Percentiles rank a stretch among this genome's conserved stretches.
phyloP scores from a whole-genome alignment of 192 early-diverging fungal genomes.

The Mortierella claussenii region DNA sequence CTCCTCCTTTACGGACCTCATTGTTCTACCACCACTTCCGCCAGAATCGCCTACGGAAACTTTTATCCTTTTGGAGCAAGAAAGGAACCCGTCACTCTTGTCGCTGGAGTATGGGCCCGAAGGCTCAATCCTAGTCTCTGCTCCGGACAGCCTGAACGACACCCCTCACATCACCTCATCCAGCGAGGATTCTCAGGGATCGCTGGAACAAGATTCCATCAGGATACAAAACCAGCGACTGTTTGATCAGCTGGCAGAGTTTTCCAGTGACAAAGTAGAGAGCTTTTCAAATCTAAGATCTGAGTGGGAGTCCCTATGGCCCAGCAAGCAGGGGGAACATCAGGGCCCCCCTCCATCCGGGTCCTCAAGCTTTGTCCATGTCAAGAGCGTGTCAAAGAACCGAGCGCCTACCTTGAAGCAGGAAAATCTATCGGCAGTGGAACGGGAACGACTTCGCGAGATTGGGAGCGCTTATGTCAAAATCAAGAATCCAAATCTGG shows the following conservation, averaged over 20 bases:
- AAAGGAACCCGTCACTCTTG: not conserved
- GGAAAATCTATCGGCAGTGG: not conserved
- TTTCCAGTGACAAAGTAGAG: constrained; percentile 24
- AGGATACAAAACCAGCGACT: not conserved
- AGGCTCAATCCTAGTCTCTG: constrained; percentile 4
- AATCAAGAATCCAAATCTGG: constrained; percentile 3
- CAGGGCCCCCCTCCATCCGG: no score
- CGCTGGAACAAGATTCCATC: not conserved
- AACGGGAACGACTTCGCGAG: constrained; percentile 21
- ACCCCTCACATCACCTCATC: not conserved
- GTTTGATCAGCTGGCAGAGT: constrained; percentile 23
- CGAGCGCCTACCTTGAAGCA: not conserved
- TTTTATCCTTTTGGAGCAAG: constrained; percentile 18
- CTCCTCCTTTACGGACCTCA: not conserved
- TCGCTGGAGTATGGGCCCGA: constrained; percentile 6
- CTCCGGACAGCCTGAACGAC: not conserved
- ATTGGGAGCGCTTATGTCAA: constrained; percentile 27
- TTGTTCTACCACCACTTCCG: constrained; percentile 19
- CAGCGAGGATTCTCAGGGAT: no score
- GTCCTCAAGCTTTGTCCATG: constrained; percentile 33
- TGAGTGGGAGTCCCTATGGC: constrained; percentile 35
- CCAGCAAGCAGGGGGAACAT: constrained; percentile 7
- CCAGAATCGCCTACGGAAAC: constrained; percentile 36
- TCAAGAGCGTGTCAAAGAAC: not conserved
- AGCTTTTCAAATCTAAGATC: constrained; percentile 14